Evolutionary conservation across 805 yeast species (phyloP).

Genomic region (Saccharomycopsis olivae): DNA sequence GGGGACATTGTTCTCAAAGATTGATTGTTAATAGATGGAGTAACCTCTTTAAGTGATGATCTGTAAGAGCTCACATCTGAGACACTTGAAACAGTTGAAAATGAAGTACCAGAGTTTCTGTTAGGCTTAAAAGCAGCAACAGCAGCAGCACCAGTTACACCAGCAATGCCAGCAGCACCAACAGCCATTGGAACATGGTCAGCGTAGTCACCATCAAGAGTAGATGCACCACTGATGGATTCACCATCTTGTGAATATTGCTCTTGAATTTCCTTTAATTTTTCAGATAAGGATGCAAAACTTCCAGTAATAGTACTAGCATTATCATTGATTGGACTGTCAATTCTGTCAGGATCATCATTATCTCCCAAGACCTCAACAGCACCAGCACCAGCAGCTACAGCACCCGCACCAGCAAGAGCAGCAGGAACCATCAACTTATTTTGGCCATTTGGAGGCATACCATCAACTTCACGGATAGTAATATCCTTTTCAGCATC

Average conservation of each 20-base stretch:
- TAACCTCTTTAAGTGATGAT: conserved; percentile 13
- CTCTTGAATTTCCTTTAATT: conserved; percentile 17
- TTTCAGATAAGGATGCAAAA: conserved; percentile 17
- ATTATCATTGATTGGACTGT: conserved; percentile 14
- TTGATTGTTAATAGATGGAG: conserved; percentile 6
- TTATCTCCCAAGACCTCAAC: conserved; percentile 8
- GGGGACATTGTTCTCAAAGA: conserved; percentile 1
- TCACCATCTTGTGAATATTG: conserved; percentile 12
- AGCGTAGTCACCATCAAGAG: conserved; percentile 6
- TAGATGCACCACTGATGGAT: conserved; percentile 6
- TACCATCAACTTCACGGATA: conserved; percentile 5
- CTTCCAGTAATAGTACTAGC: conserved; percentile 18
- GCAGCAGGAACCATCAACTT: background rate
- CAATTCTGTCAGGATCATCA: conserved; percentile 8
- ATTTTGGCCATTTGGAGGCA: background rate
- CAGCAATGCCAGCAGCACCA: conserved; percentile 5
- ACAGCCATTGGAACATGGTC: background rate
- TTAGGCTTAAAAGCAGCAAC: conserved; percentile 1
- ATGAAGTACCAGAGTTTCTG: background rate
- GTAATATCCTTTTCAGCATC: conserved; percentile 14
- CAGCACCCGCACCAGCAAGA: conserved; percentile 10
- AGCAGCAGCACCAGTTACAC: conserved; percentile 5
- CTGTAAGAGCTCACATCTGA: conserved; percentile 13
- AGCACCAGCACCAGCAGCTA: conserved; percentile 15
- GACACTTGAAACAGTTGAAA: background rate